Conservation (phyloP, 2,329 filamentous ascomycete genomes). For the Phialocephala subalpina region DNA sequence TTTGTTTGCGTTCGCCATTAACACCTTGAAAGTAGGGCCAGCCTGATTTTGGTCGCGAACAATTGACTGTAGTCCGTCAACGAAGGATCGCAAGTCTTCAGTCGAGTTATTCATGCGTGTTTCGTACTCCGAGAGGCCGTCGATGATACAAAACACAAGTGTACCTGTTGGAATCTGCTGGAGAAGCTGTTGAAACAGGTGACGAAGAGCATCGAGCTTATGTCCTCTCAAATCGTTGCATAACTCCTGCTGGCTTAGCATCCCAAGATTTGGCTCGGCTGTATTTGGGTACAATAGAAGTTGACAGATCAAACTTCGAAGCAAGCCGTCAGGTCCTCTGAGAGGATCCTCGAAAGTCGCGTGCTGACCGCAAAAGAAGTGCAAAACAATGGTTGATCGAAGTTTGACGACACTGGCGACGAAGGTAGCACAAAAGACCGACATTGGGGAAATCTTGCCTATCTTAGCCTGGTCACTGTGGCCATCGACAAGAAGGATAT, state of each 20-base stretch:
- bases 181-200: background rate
- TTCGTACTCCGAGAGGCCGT: constrained; percentile 5
- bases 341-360: constrained; percentile 1
- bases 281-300: constrained; percentile 1
- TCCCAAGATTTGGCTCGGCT: background rate
- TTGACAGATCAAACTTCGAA: constrained; percentile 2
- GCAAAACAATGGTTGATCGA: background rate
- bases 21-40: constrained; percentile 1
- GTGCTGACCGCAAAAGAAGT: constrained; percentile 6
- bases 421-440: background rate
- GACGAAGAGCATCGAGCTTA: background rate
- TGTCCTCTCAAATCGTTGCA: background rate
- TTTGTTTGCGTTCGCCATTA: constrained; percentile 6
- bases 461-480: background rate
- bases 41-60: background rate
- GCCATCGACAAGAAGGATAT: constrained; percentile 3
- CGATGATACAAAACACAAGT: constrained; percentile 1
- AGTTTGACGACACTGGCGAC: constrained; percentile 3
- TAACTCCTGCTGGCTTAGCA: background rate
- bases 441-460: background rate
- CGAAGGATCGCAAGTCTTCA: background rate
- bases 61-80: background rate
- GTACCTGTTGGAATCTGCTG: constrained; percentile 3
- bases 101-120: constrained; percentile 3
- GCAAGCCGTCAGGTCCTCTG: background rate